phyloP scores from a whole-genome alignment of 345 rosid genomes.

The Crucihimalaya himalaica region DNA sequence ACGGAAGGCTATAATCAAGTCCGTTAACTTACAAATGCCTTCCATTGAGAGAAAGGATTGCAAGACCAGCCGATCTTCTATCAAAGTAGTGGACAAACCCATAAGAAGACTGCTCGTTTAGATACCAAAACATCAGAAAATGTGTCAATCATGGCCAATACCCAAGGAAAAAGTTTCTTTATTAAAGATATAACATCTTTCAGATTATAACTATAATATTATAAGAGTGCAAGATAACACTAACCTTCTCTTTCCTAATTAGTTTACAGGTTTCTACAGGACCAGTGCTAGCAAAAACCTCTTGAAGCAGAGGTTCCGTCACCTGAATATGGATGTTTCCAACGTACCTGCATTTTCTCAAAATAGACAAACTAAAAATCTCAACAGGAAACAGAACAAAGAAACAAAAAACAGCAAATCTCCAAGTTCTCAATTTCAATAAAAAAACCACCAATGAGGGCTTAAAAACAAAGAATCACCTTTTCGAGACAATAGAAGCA shows the following conservation, averaged over 20 bases:
- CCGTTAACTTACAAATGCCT: constrained; percentile 75
- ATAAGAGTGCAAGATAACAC: not conserved
- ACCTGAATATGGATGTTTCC: constrained; percentile 41
- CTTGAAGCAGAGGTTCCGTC: constrained; percentile 46
- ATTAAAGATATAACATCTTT: not conserved
- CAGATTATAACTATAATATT: not conserved
- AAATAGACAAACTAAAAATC: constrained; percentile 15
- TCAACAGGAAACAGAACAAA: constrained; percentile 16
- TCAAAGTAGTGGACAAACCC: constrained; percentile 95
- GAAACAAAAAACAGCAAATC: not conserved
- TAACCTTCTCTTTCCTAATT: constrained; percentile 87
- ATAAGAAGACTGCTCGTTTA: constrained; percentile 70
- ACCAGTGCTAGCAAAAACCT: constrained; percentile 94
- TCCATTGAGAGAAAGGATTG: constrained; percentile 88
- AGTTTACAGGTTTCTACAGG: constrained; percentile 94
- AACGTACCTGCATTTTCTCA: constrained; percentile 54
- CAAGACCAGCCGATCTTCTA: constrained; percentile 83
- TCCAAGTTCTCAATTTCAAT: not conserved
- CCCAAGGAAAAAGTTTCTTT: not conserved
- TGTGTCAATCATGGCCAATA: not conserved
- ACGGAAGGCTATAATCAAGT: not conserved
- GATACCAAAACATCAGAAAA: constrained; percentile 26
- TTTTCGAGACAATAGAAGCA: constrained; percentile 1
- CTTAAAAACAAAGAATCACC: not conserved
- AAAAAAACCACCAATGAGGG: not conserved